Evolutionary conservation across 2,329 filamentous ascomycete genomes (phyloP).

Genomic region (Thyridium curvatum): DNA sequence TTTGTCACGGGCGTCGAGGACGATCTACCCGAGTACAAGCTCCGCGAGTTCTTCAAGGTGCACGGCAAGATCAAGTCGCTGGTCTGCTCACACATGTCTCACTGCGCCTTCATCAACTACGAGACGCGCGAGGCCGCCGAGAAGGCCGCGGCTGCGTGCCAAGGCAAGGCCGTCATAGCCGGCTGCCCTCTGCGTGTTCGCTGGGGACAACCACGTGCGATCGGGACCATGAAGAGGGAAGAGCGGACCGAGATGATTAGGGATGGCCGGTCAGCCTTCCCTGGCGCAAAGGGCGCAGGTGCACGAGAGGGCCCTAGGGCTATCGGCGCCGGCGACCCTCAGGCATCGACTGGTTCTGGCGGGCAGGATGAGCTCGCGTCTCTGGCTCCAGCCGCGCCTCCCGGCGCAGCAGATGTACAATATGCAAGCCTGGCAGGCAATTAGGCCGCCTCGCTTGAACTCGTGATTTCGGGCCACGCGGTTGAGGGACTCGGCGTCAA

Average conservation of each 20-base stretch:
- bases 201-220: conserved; percentile 87
- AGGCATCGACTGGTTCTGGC: conserved; percentile 16
- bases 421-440: conserved; percentile 79
- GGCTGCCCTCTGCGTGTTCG: conserved; percentile 85
- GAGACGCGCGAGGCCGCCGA: conserved; percentile 80
- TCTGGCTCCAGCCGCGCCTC: conserved; percentile 64
- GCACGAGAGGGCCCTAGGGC: conserved; percentile 23
- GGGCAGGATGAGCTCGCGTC: conserved; percentile 18
- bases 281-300: conserved; percentile 26
- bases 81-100: conserved; percentile 93
- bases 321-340: conserved; percentile 19
- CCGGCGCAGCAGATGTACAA: conserved; percentile 68
- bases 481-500: too few species aligned
- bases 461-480: too few species aligned
- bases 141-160: conserved; percentile 73
- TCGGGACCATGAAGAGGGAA: conserved; percentile 87
- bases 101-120: conserved; percentile 96
- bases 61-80: conserved; percentile 89
- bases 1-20: conserved; percentile 96
- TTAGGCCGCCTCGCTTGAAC: too few species aligned
- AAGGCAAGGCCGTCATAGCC: conserved; percentile 83
- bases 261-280: conserved; percentile 62
- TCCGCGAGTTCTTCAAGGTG: conserved; percentile 83
- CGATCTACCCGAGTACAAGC: conserved; percentile 85
- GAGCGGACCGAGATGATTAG: conserved; percentile 74